Percentiles rank a stretch among this genome's conserved stretches.
phyloP scores from a whole-genome alignment of 2,329 filamentous ascomycete species.

The Berkeleyomyces basicola region DNA sequence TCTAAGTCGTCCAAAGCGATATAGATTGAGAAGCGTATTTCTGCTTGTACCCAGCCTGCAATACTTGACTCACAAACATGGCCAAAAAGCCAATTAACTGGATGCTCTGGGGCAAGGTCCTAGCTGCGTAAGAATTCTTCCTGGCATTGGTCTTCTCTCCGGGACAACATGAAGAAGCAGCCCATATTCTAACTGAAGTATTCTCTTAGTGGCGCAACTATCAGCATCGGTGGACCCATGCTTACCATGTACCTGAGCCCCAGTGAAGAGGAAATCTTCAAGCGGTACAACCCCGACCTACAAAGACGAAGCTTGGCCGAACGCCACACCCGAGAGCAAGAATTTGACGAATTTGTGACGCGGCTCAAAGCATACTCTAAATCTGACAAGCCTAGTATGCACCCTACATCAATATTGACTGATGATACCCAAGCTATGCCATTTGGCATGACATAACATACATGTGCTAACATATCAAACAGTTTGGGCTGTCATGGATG shows the following conservation, averaged over 20 bases:
- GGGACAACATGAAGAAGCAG: neutral
- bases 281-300: constrained; percentile 88
- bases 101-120: constrained; percentile 51
- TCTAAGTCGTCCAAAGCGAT: neutral
- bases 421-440: neutral
- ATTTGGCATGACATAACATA: neutral
- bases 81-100: constrained; percentile 21
- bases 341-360: constrained; percentile 76
- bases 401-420: neutral
- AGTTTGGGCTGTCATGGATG: constrained; percentile 37
- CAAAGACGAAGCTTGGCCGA: constrained; percentile 73
- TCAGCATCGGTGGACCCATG: constrained; percentile 72
- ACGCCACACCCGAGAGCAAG: constrained; percentile 57
- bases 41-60: neutral
- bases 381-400: constrained; percentile 77
- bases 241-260: constrained; percentile 67
- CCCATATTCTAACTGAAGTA: neutral
- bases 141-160: neutral
- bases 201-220: constrained; percentile 42
- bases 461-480: neutral
- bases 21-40: neutral
- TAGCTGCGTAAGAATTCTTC: constrained; percentile 39
- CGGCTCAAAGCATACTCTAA: constrained; percentile 79
- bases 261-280: constrained; percentile 80
- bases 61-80: neutral